Base-by-base conservation (phyloP, 139 green algal species). In the Tetraselmis striata region DNA sequence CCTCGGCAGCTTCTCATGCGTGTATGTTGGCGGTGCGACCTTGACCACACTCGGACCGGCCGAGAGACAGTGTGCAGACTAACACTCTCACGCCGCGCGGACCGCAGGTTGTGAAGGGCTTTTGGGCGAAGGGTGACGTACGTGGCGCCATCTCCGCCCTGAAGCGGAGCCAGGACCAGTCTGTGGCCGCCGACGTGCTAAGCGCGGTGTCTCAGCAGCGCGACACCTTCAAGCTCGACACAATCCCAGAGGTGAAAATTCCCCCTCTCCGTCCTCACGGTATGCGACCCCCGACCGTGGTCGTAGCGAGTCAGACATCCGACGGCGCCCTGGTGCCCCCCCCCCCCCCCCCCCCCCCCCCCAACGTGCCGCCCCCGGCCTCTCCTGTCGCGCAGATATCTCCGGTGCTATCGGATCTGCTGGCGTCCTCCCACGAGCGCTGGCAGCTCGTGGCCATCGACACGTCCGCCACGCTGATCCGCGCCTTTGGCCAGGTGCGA, bases 371-470 rank as follows among this genome's bases (percentile, higher is more conserved):
- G 5, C 11, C 18, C 18, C 11, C 11, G 45, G 45, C 45, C 11
- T 67, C 18, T 5, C 45, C 11, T 67, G 45, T 18, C 11, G 45
- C 18, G 45, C 45, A 67, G 45, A 18, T 67, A 18, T 67, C 45
- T 18, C 80, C 83, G 0, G 31, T 83, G 18, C 29, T 90, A n/a
- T 84, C 88, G 67, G 58, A 83, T 18, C 77, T 93, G 75, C 76
- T 92, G 80, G 79, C 27, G 2, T 82, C 79, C 5, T 29, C 59
- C 0, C 58, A 84, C 28, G 83, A 92, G 27, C 79, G 83, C 28
- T 87, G 91, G n/a, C 67, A 82, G 27, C 27, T 78, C 22, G 75
- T 79, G 1, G 90, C 78, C n/a, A 59, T 93, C 27, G 86, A 83
- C 30, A 76, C 80, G 23, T 30, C 89, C 1, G 23, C 32, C 0